Conservation (phyloP, 2,329 filamentous ascomycete genomes). For the Neonectria magnoliae region DNA sequence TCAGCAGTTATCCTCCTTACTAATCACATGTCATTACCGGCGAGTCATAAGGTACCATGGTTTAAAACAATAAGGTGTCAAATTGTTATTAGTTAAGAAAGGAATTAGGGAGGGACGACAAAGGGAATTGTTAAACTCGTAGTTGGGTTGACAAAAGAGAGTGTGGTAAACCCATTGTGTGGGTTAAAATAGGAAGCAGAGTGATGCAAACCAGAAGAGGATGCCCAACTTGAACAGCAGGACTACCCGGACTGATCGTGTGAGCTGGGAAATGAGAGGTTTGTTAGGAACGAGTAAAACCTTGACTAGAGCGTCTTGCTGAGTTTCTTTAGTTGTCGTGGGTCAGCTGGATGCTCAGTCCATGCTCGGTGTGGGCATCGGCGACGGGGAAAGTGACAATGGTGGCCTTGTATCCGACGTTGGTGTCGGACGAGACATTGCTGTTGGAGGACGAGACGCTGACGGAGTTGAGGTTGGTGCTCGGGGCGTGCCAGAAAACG, state of each 20-base stretch:
- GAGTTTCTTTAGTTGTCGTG: neutral
- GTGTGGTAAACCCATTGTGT: neutral
- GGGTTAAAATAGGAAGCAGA: neutral
- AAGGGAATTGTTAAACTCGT: neutral
- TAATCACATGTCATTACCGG: too few species aligned
- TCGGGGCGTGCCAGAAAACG: conserved; percentile 32
- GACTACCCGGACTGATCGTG: neutral
- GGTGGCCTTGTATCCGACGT: conserved; percentile 19
- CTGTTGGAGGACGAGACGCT: conserved; percentile 13
- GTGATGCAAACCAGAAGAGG: neutral
- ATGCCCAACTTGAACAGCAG: neutral
- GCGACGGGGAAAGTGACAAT: conserved; percentile 24
- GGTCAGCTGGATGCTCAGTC: conserved; percentile 17
- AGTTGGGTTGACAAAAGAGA: neutral
- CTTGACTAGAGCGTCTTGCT: neutral
- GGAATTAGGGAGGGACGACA: neutral
- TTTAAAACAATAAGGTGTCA: too few species aligned
- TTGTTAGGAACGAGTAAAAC: too few species aligned
- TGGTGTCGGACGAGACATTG: conserved; percentile 7
- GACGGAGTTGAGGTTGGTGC: conserved; percentile 7
- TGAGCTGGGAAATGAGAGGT: too few species aligned
- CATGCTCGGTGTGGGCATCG: conserved; percentile 23
- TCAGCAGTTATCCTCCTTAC: too few species aligned
- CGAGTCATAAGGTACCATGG: too few species aligned
- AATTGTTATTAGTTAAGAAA: neutral